Evolutionary conservation across 495 filamentous ascomycete species (phyloP).

Genomic region (Xylaria longipes): DNA sequence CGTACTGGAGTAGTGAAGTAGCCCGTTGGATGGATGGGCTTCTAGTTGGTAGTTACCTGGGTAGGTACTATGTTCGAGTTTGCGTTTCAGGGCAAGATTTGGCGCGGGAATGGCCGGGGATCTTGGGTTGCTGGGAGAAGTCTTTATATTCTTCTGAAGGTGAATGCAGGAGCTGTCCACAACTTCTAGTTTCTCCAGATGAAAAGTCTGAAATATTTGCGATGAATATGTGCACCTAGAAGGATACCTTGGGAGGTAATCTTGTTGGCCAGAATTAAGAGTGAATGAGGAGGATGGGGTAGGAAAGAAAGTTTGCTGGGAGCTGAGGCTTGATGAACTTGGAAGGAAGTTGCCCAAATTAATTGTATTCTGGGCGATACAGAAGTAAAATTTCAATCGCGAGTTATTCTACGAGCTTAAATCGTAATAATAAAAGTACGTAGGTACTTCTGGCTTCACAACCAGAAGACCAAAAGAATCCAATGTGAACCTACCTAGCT

Average conservation of each 20-base stretch:
- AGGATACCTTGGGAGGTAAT: background rate
- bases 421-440: no score
- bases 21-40: background rate
- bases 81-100: background rate
- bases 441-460: no score
- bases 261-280: background rate
- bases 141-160: background rate
- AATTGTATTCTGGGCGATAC: background rate
- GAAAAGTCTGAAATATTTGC: background rate
- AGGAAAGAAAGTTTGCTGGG: background rate
- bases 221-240: background rate
- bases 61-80: background rate
- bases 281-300: background rate
- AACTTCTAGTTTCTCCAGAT: background rate
- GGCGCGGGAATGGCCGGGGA: background rate
- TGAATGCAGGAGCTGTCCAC: background rate
- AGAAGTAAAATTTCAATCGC: background rate
- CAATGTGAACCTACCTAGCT: no score
- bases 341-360: background rate
- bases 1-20: background rate
- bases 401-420: background rate
- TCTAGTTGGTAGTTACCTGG: background rate
- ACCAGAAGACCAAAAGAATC: no score
- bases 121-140: background rate
- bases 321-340: background rate